These are phyloP conservation scores for Xylariales sp. DNA, from an alignment of 2,329 filamentous ascomycete species.

Conservation along the genomic window DNA sequence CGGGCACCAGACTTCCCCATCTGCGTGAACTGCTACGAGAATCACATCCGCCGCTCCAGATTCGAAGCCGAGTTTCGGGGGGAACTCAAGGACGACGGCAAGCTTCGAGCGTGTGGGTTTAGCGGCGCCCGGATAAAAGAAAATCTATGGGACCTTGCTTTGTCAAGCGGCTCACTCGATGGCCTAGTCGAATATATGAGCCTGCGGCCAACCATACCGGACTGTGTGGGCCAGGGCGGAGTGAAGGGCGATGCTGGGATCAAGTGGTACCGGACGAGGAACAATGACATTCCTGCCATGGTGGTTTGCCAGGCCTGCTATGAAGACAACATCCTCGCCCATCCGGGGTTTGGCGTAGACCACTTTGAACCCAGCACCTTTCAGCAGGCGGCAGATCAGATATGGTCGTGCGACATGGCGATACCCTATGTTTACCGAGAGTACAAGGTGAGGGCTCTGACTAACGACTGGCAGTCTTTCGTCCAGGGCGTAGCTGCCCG, in stretches of 20 bases:
- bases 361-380: slow-evolving; percentile 26
- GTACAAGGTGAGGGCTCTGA: slow-evolving; percentile 21
- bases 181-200: slow-evolving; percentile 22
- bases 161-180: slow-evolving; percentile 26
- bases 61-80: slow-evolving; percentile 23
- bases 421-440: slow-evolving; percentile 25
- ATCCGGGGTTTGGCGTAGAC: slow-evolving; percentile 21
- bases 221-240: slow-evolving; percentile 17
- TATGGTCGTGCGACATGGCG: slow-evolving; percentile 26
- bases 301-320: slow-evolving; percentile 32
- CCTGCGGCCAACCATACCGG: slow-evolving; percentile 20
- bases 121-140: slow-evolving; percentile 22
- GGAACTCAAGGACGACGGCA: slow-evolving; percentile 16
- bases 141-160: slow-evolving; percentile 15
- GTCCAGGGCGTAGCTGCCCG: slow-evolving; percentile 3
- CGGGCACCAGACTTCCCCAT: slow-evolving; percentile 25
- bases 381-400: slow-evolving; percentile 16
- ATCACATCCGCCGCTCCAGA: slow-evolving; percentile 17
- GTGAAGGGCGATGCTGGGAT: slow-evolving; percentile 19
- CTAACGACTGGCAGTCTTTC: slow-evolving; percentile 27
- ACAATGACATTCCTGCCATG: slow-evolving; percentile 28
- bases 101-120: slow-evolving; percentile 20
- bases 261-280: slow-evolving; percentile 31
- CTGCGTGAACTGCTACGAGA: slow-evolving; percentile 29
- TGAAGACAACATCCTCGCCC: slow-evolving; percentile 25